Conservation (phyloP, 2,329 filamentous ascomycete genomes). For the Elsinoe necatrix region DNA sequence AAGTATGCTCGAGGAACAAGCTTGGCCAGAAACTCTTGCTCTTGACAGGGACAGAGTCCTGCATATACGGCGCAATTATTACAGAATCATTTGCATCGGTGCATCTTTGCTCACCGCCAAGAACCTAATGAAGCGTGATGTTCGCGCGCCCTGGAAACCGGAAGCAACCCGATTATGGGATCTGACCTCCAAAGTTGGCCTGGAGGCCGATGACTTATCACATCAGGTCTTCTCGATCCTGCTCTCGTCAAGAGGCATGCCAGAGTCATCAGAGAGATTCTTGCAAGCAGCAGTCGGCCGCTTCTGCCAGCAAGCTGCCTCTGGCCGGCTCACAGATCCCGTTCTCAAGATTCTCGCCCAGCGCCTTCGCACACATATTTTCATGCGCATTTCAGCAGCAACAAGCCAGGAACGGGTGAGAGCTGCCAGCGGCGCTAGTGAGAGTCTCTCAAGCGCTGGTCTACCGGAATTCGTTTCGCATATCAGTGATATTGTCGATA, state of each 20-base stretch:
- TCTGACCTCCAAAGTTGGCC: constrained; percentile 31
- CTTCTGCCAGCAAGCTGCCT: constrained; percentile 42
- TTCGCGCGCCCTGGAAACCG: constrained; percentile 66
- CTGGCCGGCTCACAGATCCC: constrained; percentile 43
- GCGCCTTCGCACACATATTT: constrained; percentile 58
- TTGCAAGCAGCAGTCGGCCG: constrained; percentile 36
- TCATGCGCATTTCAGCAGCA: constrained; percentile 54
- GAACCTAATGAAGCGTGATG: constrained; percentile 73
- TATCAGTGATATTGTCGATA: constrained; percentile 61
- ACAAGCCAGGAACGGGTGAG: constrained; percentile 63
- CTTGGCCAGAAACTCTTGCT: constrained; percentile 64
- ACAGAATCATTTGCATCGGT: constrained; percentile 63
- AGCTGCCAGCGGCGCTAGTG: constrained; percentile 58
- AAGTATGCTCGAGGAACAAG: constrained; percentile 44
- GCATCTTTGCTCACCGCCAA: constrained; percentile 72
- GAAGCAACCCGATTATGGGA: constrained; percentile 64
- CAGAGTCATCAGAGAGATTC: constrained; percentile 37
- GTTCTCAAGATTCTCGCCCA: constrained; percentile 61
- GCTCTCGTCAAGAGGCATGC: constrained; percentile 44
- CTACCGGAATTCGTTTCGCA: constrained; percentile 65
- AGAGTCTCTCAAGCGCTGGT: constrained; percentile 60
- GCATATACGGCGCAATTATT: constrained; percentile 47
- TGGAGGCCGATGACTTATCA: constrained; percentile 25
- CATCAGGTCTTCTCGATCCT: constrained; percentile 40
- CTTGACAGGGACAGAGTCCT: constrained; percentile 59